Base-by-base conservation (phyloP, 2,329 filamentous ascomycete genomes). In the Colletotrichum camelliae region DNA sequence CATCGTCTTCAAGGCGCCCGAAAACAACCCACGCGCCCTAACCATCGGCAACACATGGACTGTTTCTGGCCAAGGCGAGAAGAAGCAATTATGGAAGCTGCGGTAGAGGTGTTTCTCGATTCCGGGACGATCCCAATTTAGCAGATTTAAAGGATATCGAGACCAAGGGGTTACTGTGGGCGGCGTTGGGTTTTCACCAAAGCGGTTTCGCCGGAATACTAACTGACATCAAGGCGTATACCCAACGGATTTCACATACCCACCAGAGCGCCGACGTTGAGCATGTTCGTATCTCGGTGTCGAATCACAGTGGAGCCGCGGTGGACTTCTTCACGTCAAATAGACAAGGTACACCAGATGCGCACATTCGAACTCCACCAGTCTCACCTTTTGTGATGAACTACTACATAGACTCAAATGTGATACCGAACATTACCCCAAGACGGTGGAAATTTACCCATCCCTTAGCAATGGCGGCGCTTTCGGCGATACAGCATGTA, bases 21-120 rank as follows among this genome's bases (percentile, higher is more conserved):
- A 92, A 70, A 90, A 93, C 70, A 93, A 95, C 78, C 92, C 91
- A n/a, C 89, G 94, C 61, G 92, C 92, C 4, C 82, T 96, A 79
- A 89, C 91, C 69, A 90, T 96, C 76, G 88, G 88, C 67, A 86
- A 94, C 55, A 86, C 89, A 29, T 96, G 94, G 94, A 85, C 88
- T 10, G 82, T 83, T 43, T 85, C 85, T 62, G 86, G 85, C 2
- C 81, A 82, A 21, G 83, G 84, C 69, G 84, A 85, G 75, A 86
- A 83, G 66, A 81, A 82, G 62, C 89, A 91, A 82, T 85, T 85
- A 5, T 93, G 90, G 89, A 84, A 86, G 70, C 81, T 90, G 77
- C 86, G 87, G 77, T 90, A 48, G 39, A 48, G 18, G 39, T n/a
- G 18, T 48, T 48, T 43, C 18, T 48, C 18, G 39, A n/a, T 48